These are phyloP conservation scores for Fabrea salina DNA, from an alignment of 169 alveolate genomes.

Conservation along the genomic window DNA sequence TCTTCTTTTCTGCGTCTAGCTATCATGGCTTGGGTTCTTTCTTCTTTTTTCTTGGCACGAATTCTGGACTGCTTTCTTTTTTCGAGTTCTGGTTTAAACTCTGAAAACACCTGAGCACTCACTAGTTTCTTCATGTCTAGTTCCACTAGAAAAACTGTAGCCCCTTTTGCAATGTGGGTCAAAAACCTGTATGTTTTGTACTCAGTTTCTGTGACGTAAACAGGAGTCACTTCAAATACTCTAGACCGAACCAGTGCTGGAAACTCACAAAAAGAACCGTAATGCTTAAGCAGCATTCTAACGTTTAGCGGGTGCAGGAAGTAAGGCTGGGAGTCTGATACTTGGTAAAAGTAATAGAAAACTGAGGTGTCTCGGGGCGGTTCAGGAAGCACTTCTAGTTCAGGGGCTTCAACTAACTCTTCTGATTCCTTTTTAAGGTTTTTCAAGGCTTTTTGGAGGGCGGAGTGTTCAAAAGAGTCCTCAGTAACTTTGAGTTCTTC, in stretches of 20 bases:
- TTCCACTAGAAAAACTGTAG: neutral
- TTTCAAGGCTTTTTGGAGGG: neutral
- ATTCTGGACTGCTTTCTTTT: neutral
- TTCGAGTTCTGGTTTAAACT: neutral
- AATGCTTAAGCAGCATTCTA: conserved; percentile 9
- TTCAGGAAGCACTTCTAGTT: neutral
- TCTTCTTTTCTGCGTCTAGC: neutral
- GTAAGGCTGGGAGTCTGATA: conserved; percentile 23
- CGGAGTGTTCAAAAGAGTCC: neutral
- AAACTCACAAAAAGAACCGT: neutral
- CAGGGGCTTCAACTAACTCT: neutral
- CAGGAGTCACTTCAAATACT: neutral
- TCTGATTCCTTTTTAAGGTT: neutral
- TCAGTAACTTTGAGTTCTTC: no score
- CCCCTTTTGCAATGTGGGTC: neutral
- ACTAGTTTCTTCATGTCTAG: neutral
- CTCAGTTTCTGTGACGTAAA: neutral
- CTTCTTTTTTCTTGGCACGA: neutral
- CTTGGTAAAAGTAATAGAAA: conserved; percentile 27
- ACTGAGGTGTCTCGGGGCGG: neutral
- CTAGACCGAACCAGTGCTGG: neutral
- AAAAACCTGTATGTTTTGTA: neutral
- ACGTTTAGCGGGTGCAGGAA: conserved; percentile 24
- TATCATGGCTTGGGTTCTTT: neutral
- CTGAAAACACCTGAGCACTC: neutral